Evolutionary conservation across 805 yeast genomes (phyloP), one percentile per base, ranked within the genome.

Genomic region (Ogataea philodendri): DNA sequence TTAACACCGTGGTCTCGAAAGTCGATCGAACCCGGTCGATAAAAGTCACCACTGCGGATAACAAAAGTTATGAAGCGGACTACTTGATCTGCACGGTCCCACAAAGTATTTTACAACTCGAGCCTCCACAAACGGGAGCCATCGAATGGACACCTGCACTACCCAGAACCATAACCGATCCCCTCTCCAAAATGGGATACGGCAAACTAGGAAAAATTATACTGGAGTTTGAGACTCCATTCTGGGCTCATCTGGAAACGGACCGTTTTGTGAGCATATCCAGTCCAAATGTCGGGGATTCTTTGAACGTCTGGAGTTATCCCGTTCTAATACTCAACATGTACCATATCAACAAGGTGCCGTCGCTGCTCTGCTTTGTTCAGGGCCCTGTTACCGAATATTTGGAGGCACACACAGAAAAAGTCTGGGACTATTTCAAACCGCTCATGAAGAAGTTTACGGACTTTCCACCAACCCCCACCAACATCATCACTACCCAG

Each of bases 41-140:
- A 7, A 59, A 43, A 1, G 63, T 74, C 1, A 59, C 54, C 7
- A 63, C 74, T 1, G 51, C 43, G 1, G 45, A 55, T 6, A 68
- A 70, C 3, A 36, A 42, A 2, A 42, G 27, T 5, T 57, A 65
- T 21, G 44, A 46, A 3, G 68, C 78, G 19, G 78, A 83, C 30
- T 81, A 76, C 52, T 63, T 76, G 18, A 67, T 88, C 9, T 82
- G 85, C 5, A 78, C 95, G 0, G 76, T 84, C 5, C 96, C 96
- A 0, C 82, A 82, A 43, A 82, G 89, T 22, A 69, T 83, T 3
- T 60, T 87, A 22, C 74, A 72, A 37, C 49, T 74, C 4, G 54
- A 57, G 8, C 14, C 23, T 3, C 42, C 51, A n/a, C 60, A 59
- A 17, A 21, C 14, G 6, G 79, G 80, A 5, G 69, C 70, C 11